Conservation (phyloP, 2,329 filamentous ascomycete genomes). For the Penicillium sp. region DNA sequence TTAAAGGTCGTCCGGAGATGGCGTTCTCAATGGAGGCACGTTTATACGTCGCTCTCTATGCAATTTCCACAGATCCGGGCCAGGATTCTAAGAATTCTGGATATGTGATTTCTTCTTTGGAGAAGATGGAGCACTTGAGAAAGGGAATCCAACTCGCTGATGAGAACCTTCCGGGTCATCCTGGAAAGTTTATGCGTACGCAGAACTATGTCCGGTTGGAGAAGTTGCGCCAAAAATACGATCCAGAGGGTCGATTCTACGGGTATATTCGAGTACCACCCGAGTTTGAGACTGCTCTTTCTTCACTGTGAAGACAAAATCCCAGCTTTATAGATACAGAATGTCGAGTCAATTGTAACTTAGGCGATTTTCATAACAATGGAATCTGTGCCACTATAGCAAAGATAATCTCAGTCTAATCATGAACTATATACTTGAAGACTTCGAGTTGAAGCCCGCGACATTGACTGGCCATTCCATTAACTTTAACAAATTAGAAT, state of each 20-base stretch:
- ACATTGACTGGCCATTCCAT: slow-evolving; percentile 12
- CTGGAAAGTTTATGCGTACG: background rate
- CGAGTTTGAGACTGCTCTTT: background rate
- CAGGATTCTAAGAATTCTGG: background rate
- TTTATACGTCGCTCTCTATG: background rate
- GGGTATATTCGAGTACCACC: background rate
- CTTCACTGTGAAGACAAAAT: background rate
- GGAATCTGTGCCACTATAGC: no score
- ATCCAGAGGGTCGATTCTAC: background rate
- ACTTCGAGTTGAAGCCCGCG: background rate
- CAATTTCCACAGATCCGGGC: background rate
- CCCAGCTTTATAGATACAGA: no score
- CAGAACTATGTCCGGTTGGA: background rate
- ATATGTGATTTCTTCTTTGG: background rate
- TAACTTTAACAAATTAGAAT: background rate
- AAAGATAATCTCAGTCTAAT: no score
- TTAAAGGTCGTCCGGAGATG: background rate
- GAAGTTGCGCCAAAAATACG: background rate
- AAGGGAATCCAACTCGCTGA: background rate
- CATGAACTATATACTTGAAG: no score
- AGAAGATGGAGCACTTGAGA: background rate
- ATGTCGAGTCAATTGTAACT: no score
- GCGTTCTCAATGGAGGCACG: background rate
- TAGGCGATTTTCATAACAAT: no score
- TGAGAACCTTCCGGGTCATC: background rate